phyloP scores from a whole-genome alignment of 2,329 filamentous ascomycete genomes.

The Myrmaecium sp. region DNA sequence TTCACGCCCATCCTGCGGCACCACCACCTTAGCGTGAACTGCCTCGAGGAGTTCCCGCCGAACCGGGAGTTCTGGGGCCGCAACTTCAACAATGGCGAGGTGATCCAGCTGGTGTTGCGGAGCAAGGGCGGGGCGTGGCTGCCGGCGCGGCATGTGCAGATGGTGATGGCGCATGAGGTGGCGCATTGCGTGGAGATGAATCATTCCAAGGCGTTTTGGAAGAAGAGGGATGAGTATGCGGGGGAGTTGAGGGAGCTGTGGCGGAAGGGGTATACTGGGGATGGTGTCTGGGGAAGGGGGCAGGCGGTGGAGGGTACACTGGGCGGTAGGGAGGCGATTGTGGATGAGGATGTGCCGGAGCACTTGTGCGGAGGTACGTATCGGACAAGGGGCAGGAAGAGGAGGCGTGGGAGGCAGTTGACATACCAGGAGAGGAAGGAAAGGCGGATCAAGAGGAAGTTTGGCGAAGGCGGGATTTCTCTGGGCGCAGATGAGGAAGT shows the following conservation, averaged over 20 bases:
- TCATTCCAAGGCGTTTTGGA: conserved; percentile 67
- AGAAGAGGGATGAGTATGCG: conserved; percentile 56
- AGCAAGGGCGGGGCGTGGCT: conserved; percentile 52
- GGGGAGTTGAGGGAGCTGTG: conserved; percentile 55
- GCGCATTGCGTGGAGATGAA: conserved; percentile 90
- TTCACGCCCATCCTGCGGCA: conserved; percentile 45
- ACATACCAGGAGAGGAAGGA: conserved; percentile 60
- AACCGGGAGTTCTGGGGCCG: conserved; percentile 74
- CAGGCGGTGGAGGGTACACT: conserved; percentile 41
- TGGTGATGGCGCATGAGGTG: conserved; percentile 90
- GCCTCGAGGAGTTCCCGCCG: conserved; percentile 63
- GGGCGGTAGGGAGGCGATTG: conserved; percentile 24
- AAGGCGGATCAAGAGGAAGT: conserved; percentile 56
- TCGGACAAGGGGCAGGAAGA: conserved; percentile 29
- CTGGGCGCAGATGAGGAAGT: conserved; percentile 52
- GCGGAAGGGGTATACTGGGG: conserved; percentile 54
- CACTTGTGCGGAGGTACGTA: conserved; percentile 66
- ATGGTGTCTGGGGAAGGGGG: conserved; percentile 70
- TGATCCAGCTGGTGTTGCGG: conserved; percentile 69
- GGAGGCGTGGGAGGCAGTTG: conserved; percentile 16
- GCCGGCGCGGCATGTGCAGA: conserved; percentile 69
- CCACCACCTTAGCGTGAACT: conserved; percentile 29
- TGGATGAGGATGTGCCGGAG: conserved; percentile 44
- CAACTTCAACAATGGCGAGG: conserved; percentile 81
- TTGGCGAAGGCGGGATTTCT: conserved; percentile 51